Evolutionary conservation across 345 rosid genomes (phyloP).

Genomic region (Syzygium jambos): DNA sequence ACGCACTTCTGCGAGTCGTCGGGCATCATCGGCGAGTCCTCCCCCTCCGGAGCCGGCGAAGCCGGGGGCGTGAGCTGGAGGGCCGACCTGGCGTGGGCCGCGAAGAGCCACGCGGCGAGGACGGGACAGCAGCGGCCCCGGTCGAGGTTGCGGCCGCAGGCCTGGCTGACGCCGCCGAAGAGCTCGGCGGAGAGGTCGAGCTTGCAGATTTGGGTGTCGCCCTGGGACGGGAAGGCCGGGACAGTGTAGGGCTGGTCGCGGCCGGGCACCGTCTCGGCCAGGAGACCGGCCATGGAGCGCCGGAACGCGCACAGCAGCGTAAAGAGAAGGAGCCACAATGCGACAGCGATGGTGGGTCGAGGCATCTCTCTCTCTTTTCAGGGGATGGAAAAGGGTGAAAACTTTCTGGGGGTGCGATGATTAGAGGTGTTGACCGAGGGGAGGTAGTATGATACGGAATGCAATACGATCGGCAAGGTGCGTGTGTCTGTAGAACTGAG

Average conservation of each 20-base stretch:
- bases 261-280: conserved; percentile 46
- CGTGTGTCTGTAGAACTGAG: neutral
- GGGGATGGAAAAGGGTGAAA: neutral
- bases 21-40: conserved; percentile 83
- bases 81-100: conserved; percentile 89
- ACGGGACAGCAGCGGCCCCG: conserved; percentile 95
- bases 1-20: conserved; percentile 97
- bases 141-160: conserved; percentile 84
- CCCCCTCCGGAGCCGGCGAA: conserved; percentile 35
- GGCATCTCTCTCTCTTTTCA: conserved; percentile 10
- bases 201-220: conserved; percentile 57
- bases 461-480: neutral
- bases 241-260: conserved; percentile 60
- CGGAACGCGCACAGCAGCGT: conserved; percentile 6
- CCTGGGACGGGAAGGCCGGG: conserved; percentile 77
- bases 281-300: conserved; percentile 32
- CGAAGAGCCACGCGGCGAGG: conserved; percentile 92
- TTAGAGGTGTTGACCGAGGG: neutral
- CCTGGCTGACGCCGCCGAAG: conserved; percentile 88
- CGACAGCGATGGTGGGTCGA: conserved; percentile 6
- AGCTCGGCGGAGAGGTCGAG: conserved; percentile 94
- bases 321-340: neutral
- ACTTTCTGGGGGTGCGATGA: neutral
- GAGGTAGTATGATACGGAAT: neutral
- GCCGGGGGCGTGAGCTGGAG: conserved; percentile 61